These are phyloP conservation scores for Trebouxia sp. DNA, from an alignment of 139 green algal species.

Conservation along the genomic window DNA sequence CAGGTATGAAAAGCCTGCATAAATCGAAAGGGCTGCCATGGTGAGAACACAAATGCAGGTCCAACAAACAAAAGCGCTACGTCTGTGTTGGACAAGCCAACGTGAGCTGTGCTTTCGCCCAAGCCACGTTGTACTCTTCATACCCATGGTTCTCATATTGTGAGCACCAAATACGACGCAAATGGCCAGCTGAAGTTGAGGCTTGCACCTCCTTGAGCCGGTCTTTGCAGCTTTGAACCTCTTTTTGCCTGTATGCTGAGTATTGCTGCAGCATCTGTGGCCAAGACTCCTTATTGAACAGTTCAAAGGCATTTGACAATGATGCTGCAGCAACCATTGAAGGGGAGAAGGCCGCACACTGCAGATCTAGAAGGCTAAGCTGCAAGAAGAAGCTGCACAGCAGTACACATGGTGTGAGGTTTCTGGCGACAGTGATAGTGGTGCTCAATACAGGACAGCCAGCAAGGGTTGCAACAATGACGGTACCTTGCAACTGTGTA, in stretches of 20 bases:
- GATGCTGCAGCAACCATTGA: conserved; percentile 53
- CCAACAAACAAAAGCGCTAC: neutral
- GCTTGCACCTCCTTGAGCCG: conserved; percentile 45
- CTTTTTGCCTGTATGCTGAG: conserved; percentile 46
- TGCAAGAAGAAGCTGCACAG: conserved; percentile 62
- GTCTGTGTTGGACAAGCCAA: conserved; percentile 19
- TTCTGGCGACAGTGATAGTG: too few species aligned
- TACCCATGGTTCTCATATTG: conserved; percentile 51
- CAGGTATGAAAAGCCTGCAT: too few species aligned
- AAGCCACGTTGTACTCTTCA: conserved; percentile 43
- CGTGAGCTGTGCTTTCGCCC: conserved; percentile 32
- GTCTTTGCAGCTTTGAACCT: conserved; percentile 38
- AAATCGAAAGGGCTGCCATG: too few species aligned
- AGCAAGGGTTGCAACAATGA: neutral
- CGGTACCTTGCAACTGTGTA: conserved; percentile 60
- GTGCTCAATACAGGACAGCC: too few species aligned
- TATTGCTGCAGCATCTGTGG: conserved; percentile 53
- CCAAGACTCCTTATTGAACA: conserved; percentile 51
- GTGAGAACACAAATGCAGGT: too few species aligned
- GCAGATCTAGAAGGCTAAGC: conserved; percentile 56
- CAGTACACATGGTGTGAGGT: neutral
- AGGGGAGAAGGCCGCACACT: conserved; percentile 32
- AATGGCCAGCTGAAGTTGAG: conserved; percentile 32
- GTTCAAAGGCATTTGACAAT: conserved; percentile 44
- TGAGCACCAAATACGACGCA: conserved; percentile 45